phyloP scores from a whole-genome alignment of 306 rosid genomes.

The Cucurbita ficifolia region DNA sequence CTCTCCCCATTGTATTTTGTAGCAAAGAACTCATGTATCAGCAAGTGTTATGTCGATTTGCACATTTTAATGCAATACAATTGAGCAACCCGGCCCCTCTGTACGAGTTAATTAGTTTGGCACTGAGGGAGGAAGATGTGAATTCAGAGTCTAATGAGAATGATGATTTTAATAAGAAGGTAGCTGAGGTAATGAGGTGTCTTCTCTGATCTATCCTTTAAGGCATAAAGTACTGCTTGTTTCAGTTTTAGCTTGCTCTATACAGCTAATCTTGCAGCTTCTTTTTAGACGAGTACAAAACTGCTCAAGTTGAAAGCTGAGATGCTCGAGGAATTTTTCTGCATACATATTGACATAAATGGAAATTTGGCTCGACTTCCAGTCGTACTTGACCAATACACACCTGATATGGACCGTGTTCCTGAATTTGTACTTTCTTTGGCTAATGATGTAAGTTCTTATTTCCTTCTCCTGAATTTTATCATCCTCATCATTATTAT shows the following conservation, averaged over 20 bases:
- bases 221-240: not conserved
- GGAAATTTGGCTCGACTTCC: constrained; percentile 82
- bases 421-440: constrained; percentile 67
- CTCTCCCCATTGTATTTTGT: constrained; percentile 15
- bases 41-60: constrained; percentile 76
- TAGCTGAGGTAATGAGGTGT: constrained; percentile 59
- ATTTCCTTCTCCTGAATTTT: not conserved
- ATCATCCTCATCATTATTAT: not conserved
- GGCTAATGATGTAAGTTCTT: constrained; percentile 74
- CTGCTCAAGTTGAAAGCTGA: constrained; percentile 56
- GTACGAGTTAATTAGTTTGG: constrained; percentile 60
- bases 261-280: not conserved
- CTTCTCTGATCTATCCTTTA: not conserved
- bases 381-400: constrained; percentile 78
- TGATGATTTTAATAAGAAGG: constrained; percentile 46
- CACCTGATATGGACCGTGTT: constrained; percentile 90
- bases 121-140: constrained; percentile 64
- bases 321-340: constrained; percentile 53
- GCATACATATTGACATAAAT: constrained; percentile 47
- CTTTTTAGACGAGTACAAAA: constrained; percentile 52
- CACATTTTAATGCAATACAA: constrained; percentile 71
- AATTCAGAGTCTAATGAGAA: constrained; percentile 39
- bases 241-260: not conserved
- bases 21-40: constrained; percentile 97
- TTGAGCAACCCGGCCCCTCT: constrained; percentile 72